These are phyloP conservation scores for Helianthus tuberosus DNA, from an alignment of 129 eudicot species.

Conservation along the genomic window DNA sequence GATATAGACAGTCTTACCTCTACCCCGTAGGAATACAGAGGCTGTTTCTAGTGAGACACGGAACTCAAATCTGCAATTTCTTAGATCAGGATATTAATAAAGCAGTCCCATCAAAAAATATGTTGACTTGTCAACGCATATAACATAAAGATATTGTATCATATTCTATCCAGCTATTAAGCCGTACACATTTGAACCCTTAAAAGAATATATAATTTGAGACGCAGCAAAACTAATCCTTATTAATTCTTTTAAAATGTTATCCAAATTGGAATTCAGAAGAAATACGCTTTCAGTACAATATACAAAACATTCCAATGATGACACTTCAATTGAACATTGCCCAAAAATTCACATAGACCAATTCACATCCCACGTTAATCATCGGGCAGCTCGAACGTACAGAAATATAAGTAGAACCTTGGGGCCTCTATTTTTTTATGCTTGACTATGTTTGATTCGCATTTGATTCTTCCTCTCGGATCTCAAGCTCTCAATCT, in stretches of 20 bases:
- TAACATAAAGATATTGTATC: background rate
- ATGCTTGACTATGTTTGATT: too few species aligned
- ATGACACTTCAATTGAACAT: slow-evolving; percentile 8
- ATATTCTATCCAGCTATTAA: slow-evolving; percentile 17
- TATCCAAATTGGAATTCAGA: slow-evolving; percentile 3
- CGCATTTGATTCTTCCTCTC: too few species aligned
- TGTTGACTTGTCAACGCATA: background rate
- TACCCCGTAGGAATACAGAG: too few species aligned
- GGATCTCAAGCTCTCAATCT: too few species aligned
- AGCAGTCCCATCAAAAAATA: background rate
- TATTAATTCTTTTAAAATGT: slow-evolving; percentile 7
- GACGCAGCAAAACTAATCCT: slow-evolving; percentile 14
- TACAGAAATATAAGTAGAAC: too few species aligned
- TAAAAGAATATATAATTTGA: slow-evolving; percentile 7
- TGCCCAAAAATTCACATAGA: slow-evolving; percentile 25
- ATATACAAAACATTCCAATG: too few species aligned
- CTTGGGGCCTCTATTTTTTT: too few species aligned
- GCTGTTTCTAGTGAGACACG: too few species aligned
- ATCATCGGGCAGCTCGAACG: too few species aligned
- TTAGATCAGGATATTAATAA: background rate
- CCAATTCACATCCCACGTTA: slow-evolving; percentile 16
- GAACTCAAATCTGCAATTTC: slow-evolving; percentile 15
- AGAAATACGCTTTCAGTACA: too few species aligned
- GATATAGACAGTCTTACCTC: too few species aligned
- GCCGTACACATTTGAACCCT: background rate